Conservation (phyloP, 345 rosid genomes). For the Schrenkiella parvula region DNA sequence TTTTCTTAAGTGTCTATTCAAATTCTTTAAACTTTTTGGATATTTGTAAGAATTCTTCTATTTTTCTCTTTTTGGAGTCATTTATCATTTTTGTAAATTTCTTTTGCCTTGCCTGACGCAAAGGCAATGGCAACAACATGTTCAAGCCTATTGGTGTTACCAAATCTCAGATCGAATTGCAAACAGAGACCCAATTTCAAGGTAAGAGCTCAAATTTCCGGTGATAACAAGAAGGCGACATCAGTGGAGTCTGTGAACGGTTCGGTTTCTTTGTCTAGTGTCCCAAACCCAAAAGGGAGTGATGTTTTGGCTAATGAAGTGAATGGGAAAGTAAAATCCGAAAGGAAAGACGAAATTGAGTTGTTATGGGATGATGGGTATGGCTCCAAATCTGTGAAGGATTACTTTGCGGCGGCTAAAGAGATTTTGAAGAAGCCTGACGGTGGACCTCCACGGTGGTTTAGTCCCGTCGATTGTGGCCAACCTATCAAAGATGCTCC, state of each 20-base stretch:
- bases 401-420: conserved; percentile 52
- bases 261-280: conserved; percentile 24
- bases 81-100: no score
- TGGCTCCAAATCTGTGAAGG: conserved; percentile 53
- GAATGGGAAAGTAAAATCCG: conserved; percentile 32
- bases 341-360: conserved; percentile 46
- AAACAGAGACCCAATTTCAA: conserved; percentile 30
- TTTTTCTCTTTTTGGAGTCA: no score
- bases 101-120: not conserved
- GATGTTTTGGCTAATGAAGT: conserved; percentile 13
- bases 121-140: conserved; percentile 33
- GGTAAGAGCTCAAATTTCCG: conserved; percentile 49
- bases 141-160: conserved; percentile 27
- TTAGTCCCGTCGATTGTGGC: conserved; percentile 83
- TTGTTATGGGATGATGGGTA: conserved; percentile 90
- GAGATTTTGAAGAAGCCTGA: conserved; percentile 60
- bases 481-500: conserved; percentile 62
- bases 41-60: not conserved
- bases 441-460: conserved; percentile 89
- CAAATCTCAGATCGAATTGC: conserved; percentile 24
- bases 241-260: conserved; percentile 35
- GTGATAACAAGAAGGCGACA: conserved; percentile 37
- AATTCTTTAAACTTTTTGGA: not conserved
- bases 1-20: not conserved
- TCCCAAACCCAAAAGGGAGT: conserved; percentile 27